A percentile compares a stretch with the other conserved stretches of the same genome.
phyloP scores from a whole-genome alignment of 768 basidiomycete species.

The Pholiota molesta region DNA sequence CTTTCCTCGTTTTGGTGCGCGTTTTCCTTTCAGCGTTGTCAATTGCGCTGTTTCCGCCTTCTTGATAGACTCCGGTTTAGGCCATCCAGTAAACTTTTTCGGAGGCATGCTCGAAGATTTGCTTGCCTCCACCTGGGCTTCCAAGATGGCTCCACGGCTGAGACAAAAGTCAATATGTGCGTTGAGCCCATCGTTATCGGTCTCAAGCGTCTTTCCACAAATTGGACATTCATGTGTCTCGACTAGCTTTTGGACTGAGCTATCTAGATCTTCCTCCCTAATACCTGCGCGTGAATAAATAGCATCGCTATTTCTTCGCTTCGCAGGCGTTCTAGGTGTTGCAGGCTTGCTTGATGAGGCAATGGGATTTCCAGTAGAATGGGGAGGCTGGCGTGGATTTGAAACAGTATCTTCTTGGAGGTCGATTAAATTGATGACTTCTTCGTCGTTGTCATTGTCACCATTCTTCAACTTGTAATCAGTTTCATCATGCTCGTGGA shows the following conservation, averaged over 20 bases:
- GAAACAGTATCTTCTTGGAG: neutral
- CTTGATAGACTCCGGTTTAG: constrained; percentile 19
- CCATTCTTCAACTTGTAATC: constrained; percentile 26
- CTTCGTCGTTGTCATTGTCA: constrained; percentile 25
- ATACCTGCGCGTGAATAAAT: constrained; percentile 9
- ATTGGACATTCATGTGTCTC: constrained; percentile 68
- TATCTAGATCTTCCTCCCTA: neutral
- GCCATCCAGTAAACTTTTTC: constrained; percentile 19
- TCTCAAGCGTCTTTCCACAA: constrained; percentile 61
- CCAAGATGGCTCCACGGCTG: constrained; percentile 73
- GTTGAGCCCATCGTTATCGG: constrained; percentile 80
- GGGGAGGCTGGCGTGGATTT: constrained; percentile 17
- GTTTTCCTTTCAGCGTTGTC: constrained; percentile 11
- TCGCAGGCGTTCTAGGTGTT: neutral
- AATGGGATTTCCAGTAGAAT: constrained; percentile 20
- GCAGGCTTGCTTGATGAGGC: constrained; percentile 16
- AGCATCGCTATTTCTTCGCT: constrained; percentile 24
- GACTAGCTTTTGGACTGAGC: neutral
- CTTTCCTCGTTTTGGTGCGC: constrained; percentile 17
- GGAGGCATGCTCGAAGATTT: constrained; percentile 14
- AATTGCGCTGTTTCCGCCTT: constrained; percentile 12
- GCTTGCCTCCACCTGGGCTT: constrained; percentile 58
- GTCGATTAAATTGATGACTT: constrained; percentile 17
- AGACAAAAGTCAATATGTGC: constrained; percentile 90
- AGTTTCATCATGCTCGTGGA: constrained; percentile 53